Evolutionary conservation across 108 stramenopile species (phyloP).

Genomic region (Pinguiococcus pyrenoidosus): DNA sequence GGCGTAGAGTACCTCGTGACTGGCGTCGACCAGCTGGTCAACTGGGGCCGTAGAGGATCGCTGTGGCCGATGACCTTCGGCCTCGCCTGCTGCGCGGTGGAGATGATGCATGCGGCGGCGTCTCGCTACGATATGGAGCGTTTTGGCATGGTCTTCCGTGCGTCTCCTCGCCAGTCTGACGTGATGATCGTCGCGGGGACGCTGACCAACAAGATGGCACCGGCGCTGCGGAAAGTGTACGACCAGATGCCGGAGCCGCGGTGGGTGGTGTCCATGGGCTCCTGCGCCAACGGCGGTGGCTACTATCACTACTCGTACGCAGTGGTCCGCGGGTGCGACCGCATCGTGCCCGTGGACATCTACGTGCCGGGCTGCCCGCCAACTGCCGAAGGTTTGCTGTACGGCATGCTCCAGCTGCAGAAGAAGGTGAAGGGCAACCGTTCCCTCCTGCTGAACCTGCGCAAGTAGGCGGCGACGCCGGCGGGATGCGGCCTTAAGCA

Average conservation of each 20-base stretch:
- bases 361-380: slow-evolving; percentile 99
- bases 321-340: slow-evolving; percentile 90
- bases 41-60: slow-evolving; percentile 98
- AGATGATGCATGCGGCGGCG: slow-evolving; percentile 52
- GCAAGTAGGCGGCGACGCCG: slow-evolving; percentile 54
- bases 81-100: slow-evolving; percentile 96
- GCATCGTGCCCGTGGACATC: slow-evolving; percentile 98
- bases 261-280: slow-evolving; percentile 98
- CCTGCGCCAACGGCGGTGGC: slow-evolving; percentile 98
- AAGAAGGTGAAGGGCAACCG: slow-evolving; percentile 98
- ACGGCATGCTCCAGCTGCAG: slow-evolving; percentile 88
- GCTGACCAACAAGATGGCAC: slow-evolving; percentile 99
- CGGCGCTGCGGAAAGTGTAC: slow-evolving; percentile 92
- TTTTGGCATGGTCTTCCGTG: slow-evolving; percentile 73
- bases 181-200: slow-evolving; percentile 99
- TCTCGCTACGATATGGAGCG: slow-evolving; percentile 99
- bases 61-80: slow-evolving; percentile 99
- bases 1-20: slow-evolving; percentile 94
- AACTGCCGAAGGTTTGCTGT: slow-evolving; percentile 92
- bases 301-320: slow-evolving; percentile 99
- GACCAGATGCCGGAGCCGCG: slow-evolving; percentile 99
- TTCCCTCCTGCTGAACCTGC: slow-evolving; percentile 68
- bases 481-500: no score
- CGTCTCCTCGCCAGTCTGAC: slow-evolving; percentile 54
- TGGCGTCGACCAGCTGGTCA: slow-evolving; percentile 92